Evolutionary conservation across 345 rosid species (phyloP).

Genomic region (Melastoma malabathricum): DNA sequence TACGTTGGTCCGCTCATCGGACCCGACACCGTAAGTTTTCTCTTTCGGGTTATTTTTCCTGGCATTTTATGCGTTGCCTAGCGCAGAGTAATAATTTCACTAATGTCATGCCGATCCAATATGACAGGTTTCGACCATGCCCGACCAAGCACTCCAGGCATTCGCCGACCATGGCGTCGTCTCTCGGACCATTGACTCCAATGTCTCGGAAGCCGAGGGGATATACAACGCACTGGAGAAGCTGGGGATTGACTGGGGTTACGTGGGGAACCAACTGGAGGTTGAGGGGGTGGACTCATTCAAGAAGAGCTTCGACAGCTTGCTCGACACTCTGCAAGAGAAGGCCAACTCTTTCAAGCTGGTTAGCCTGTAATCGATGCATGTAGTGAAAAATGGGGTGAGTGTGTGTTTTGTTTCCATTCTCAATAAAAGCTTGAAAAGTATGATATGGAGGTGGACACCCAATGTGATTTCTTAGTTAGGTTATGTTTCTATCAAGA

Average conservation of each 20-base stretch:
- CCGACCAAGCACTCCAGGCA: slow-evolving; percentile 95
- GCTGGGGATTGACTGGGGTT: slow-evolving; percentile 79
- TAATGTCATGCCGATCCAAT: background rate
- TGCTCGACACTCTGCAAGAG: slow-evolving; percentile 83
- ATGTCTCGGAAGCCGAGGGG: slow-evolving; percentile 89
- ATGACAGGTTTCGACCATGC: slow-evolving; percentile 90
- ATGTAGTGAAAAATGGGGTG: too few species aligned
- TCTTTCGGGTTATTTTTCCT: background rate
- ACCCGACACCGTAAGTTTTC: slow-evolving; percentile 67
- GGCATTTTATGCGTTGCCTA: background rate
- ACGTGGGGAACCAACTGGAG: slow-evolving; percentile 75
- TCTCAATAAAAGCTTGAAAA: background rate
- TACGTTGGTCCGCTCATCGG: slow-evolving; percentile 92
- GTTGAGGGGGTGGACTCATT: slow-evolving; percentile 83
- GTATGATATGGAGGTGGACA: too few species aligned
- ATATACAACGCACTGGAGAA: slow-evolving; percentile 90
- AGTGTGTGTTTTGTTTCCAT: background rate
- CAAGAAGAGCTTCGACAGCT: slow-evolving; percentile 91
- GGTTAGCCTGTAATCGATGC: slow-evolving; percentile 40
- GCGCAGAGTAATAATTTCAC: background rate
- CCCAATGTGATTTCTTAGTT: too few species aligned
- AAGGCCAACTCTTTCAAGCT: slow-evolving; percentile 85
- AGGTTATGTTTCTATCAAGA: too few species aligned
- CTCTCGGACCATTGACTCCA: slow-evolving; percentile 79
- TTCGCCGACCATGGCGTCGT: slow-evolving; percentile 72